Evolutionary conservation across 2,329 filamentous ascomycete genomes (phyloP).

Genomic region (Fonsecaea multimorphosa): DNA sequence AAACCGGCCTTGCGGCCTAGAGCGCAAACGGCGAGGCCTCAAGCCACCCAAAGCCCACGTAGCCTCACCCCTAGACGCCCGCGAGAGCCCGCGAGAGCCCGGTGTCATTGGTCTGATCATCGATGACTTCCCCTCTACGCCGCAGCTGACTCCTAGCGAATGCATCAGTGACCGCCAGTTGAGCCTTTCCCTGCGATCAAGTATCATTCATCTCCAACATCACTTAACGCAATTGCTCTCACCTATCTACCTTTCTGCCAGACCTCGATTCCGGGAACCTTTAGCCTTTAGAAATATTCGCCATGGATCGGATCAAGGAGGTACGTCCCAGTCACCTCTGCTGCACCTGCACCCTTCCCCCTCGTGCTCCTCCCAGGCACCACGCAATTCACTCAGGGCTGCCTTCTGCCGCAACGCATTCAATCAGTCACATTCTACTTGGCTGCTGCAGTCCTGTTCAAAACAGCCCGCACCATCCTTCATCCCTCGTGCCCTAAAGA

Average conservation of each 20-base stretch:
- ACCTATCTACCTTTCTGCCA: conserved; percentile 5
- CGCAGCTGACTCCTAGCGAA: conserved; percentile 25
- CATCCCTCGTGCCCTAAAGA: neutral
- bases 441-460: conserved; percentile 20
- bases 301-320: conserved; percentile 90
- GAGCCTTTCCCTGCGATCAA: conserved; percentile 20
- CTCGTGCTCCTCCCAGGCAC: conserved; percentile 41
- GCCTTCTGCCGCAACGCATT: conserved; percentile 21
- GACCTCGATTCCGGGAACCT: neutral
- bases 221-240: conserved; percentile 2
- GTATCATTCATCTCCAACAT: conserved; percentile 13
- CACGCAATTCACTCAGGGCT: conserved; percentile 25
- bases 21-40: conserved; percentile 26
- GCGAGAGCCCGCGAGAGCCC: too few species aligned
- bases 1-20: conserved; percentile 18
- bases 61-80: conserved; percentile 25
- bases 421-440: conserved; percentile 14
- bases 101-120: conserved; percentile 24
- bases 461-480: conserved; percentile 13
- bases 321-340: conserved; percentile 59
- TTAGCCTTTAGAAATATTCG: conserved; percentile 41
- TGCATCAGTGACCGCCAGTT: conserved; percentile 33
- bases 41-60: conserved; percentile 7
- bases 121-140: conserved; percentile 18
- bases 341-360: conserved; percentile 44